Base-by-base conservation (phyloP, 129 eudicot genomes). In the Heracleum sosnowskyi region DNA sequence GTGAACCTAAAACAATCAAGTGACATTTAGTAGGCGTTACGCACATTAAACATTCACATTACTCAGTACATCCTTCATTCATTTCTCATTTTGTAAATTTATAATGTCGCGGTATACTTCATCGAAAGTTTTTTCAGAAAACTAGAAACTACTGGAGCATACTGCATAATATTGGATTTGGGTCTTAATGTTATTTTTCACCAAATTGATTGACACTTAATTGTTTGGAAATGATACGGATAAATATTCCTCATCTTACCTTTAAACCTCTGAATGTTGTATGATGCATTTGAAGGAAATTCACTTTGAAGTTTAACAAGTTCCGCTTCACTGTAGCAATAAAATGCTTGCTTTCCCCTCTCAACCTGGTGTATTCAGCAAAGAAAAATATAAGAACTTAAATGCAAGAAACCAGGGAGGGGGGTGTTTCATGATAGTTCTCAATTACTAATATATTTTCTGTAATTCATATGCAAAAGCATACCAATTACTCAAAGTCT, bases 201-300 rank as follows among this genome's bases (percentile, higher is more conserved):
- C 16, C 39, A 16, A 66, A 31, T 13, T 66, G 7, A 13, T 16
- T 2, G 35, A 5, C 11, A 7, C 2, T 3, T 69, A 69, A 33
- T 69, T 69, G 44, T 69, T 39, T 11, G 24, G 18, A 37, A 71
- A 39, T 9, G 18, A 40, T 39, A 71, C 40, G 11, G 41, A 71
- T 40, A 12, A 5, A 39, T 71, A 66, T 74, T 33, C 57, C 35
- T 37, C 7, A 51, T 24, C 63, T 82, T 76, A 92, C 99, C 99
- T 90, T 96, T 96, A 81, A 96, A 96, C 81, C 99, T 92, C 86
- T 92, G 99, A 86, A 96, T 92, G 83, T 80, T 87, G 82, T 92
- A 92, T 31, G 97, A 85, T 77, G 97, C 97, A 90, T 96, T 92
- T 57, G 97, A 77, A 77, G 97, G 97, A 73, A 96, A 87, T 26